Conservation (phyloP, 73 alveolate species). For the Paramecium tetraurelia region DNA sequence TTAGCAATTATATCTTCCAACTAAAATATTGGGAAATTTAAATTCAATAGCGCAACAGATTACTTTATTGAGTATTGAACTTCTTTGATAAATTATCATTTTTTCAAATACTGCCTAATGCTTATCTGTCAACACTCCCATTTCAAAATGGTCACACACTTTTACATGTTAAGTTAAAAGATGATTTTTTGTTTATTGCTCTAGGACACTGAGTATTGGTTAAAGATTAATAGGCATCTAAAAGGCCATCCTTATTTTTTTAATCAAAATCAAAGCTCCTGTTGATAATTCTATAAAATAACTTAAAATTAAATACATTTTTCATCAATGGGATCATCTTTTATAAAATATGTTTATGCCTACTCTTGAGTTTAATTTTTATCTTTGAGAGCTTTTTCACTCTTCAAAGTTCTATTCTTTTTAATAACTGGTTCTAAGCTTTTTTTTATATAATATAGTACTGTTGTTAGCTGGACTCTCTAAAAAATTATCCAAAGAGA, state of each 20-base stretch:
- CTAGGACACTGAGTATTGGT: not conserved
- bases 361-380: not conserved
- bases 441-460: not conserved
- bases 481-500: not conserved
- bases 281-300: not conserved
- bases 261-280: not conserved
- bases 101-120: not conserved
- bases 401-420: not conserved
- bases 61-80: not conserved
- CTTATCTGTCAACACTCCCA: not conserved
- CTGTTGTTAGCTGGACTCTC: not conserved
- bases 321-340: not conserved
- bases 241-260: not conserved
- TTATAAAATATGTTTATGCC: not conserved
- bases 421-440: not conserved
- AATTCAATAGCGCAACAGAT: not conserved
- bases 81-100: not conserved
- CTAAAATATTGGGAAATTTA: not conserved
- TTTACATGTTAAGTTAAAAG: not conserved
- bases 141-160: not conserved
- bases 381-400: not conserved
- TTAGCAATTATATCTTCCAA: not conserved
- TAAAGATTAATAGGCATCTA: not conserved
- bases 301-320: not conserved
- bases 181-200: not conserved